A percentile compares a stretch with the other conserved stretches of the same genome.
Conservation (phyloP, 2,329 filamentous ascomycete species). For the Trichophyton verrucosum region DNA sequence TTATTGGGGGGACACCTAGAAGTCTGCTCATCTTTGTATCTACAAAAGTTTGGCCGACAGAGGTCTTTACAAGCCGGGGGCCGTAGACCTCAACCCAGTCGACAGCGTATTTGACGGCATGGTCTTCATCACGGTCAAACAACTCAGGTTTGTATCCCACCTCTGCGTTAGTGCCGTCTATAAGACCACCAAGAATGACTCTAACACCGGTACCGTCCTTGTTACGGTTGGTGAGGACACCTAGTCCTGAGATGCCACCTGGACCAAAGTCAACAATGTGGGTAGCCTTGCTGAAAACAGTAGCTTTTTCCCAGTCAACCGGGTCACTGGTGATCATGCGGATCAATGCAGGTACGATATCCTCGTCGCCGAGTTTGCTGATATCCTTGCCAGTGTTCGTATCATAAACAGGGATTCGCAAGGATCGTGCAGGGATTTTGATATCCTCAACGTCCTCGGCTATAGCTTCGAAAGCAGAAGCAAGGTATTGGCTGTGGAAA, state of each 20-base stretch:
- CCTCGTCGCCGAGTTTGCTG: conserved; percentile 54
- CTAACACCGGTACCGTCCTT: conserved; percentile 97
- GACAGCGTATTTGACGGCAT: conserved; percentile 86
- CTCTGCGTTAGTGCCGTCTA: conserved; percentile 78
- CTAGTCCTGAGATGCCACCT: conserved; percentile 90
- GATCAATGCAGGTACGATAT: conserved; percentile 74
- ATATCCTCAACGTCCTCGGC: conserved; percentile 78
- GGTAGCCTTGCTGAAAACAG: conserved; percentile 76
- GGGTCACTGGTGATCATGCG: conserved; percentile 89
- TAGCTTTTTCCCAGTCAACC: conserved; percentile 94
- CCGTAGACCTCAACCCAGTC: conserved; percentile 98
- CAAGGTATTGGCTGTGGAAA: conserved; percentile 93
- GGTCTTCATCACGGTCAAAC: conserved; percentile 89
- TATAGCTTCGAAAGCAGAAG: conserved; percentile 68
- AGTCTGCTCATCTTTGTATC: conserved; percentile 93
- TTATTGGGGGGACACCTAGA: conserved; percentile 69
- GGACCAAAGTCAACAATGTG: conserved; percentile 96
- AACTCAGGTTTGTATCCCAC: conserved; percentile 97
- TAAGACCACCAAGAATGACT: conserved; percentile 86
- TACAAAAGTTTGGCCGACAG: conserved; percentile 76
- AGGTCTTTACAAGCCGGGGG: conserved; percentile 81
- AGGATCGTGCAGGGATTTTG: conserved; percentile 56
- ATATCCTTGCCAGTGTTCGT: conserved; percentile 83
- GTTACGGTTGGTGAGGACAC: conserved; percentile 93
- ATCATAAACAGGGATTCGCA: conserved; percentile 79